Evolutionary conservation across 441 rosid genomes (phyloP), one percentile per base, ranked within the genome.

Genomic region (Melastoma candidum): DNA sequence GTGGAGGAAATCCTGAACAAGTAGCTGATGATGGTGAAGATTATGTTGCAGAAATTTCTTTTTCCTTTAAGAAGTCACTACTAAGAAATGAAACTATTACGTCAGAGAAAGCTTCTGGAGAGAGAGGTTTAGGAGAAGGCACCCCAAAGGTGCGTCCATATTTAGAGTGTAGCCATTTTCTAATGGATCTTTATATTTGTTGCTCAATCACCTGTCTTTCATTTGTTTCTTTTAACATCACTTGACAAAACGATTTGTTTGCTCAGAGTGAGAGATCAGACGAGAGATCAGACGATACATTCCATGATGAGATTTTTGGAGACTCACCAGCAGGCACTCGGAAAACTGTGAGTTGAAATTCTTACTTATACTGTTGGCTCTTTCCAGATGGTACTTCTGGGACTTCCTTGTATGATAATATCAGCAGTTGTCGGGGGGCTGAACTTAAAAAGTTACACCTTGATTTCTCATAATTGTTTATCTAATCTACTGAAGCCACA

Each of bases 261-360:
- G 7, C 25, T 44, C 36, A 26, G 36, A 2, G 24, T 74, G 56
- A 60, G 60, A 29, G 36, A 29, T 29, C 89, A 94, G 99, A 87
- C 73, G 97, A 94, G 80, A 56, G 82, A 61, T 87, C 81, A 58
- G 83, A 71, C 53, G 90, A 83, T 64, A 76, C 79, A 68, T 82
- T 79, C 63, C 81, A 83, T 63, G 99, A 90, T 72, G 99, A 89
- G 65, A 90, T 94, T 49, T 94, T 90, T 73, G 99, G 96, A 50
- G 99, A 94, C 56, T 85, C 99, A 8, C 99, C 99, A 7, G 69
- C 84, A 55, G 81, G 90, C 56, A 72, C 71, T 53, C 80, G 73
- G 43, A 80, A 77, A 77, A 32, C n/a, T 72, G 99, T 94, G 77
- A 62, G 78, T 51, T 32, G 17, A 9, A 8, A 6, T 51, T 51